Base-by-base conservation (phyloP, 352 stramenopile species). In the Phytophthora uliginosa region DNA sequence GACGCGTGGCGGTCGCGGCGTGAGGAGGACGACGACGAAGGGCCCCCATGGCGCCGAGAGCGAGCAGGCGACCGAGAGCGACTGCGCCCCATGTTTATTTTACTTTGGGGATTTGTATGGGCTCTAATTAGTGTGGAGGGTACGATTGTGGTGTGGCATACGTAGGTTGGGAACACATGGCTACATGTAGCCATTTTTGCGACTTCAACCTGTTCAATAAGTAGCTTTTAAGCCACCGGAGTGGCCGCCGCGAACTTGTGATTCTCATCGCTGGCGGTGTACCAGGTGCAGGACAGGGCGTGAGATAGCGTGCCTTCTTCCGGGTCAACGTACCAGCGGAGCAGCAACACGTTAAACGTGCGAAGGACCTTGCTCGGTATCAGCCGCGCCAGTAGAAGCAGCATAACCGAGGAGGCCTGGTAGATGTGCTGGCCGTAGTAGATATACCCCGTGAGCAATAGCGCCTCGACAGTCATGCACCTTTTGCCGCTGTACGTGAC, bases 281-380 rank as follows among this genome's bases (percentile, higher is more conserved):
- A 63, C 63, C 63, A 68, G 3, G 61, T 68, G 22, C 61, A 68
- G 8, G 50, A 51, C 22, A 60, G 13, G n/a, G 51, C 33, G 28
- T 69, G 56, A 4, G 40, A 45, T 10, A 70, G n/a, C 0, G 34
- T 61, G 18, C 54, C 60, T 5, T 42, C 7, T 13, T 51, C 26
- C 4, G 48, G 8, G 47, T 70, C 36, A 0, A 74, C 13, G n/a
- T 64, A 18, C 60, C 67, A 74, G 15, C 70, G 63, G 1, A 77
- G 12, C 15, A 77, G 18, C 42, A 77, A 12, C 33, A 77, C 55
- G 54, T 77, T 77, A 26, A 77, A 77, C 12, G 69, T 71, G 5
- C 69, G 59, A 3, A 72, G 31, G 2, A 76, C 22, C 24, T 59
- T 64, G 7, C 42, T 53, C 7, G 68, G 68, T n/a, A 75, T 9